phyloP scores from a whole-genome alignment of 169 alveolate genomes.

The Plasmodium gaboni region DNA sequence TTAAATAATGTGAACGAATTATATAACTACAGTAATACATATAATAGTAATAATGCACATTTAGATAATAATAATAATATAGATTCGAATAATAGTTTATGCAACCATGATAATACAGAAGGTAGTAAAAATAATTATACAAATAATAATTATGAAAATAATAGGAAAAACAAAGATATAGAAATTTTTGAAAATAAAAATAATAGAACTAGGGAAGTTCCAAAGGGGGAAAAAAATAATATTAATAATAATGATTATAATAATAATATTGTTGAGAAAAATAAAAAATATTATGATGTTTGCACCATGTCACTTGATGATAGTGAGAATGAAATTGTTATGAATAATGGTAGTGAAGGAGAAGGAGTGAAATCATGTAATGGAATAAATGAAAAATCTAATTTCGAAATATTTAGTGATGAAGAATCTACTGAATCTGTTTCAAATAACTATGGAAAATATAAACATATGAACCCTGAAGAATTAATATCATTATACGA shows the following conservation, averaged over 20 bases:
- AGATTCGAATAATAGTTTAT: too few species aligned
- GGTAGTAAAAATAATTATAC: not conserved
- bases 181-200: not conserved
- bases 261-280: constrained; percentile 2
- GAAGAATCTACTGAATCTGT: constrained; percentile 16
- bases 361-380: too few species aligned
- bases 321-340: not conserved
- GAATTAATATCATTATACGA: constrained; percentile 58
- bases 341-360: too few species aligned
- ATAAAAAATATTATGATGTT: constrained; percentile 2
- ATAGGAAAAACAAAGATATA: not conserved
- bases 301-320: not conserved
- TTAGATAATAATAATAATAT: not conserved
- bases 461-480: constrained; percentile 62
- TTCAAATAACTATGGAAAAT: constrained; percentile 57
- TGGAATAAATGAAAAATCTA: not conserved
- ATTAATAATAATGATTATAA: not conserved
- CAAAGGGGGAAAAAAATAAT: not conserved
- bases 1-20: too few species aligned
- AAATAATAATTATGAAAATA: not conserved
- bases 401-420: not conserved
- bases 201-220: too few species aligned
- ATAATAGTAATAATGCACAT: not conserved
- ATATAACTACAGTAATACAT: not conserved
- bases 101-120: not conserved